Percentiles rank a stretch among this genome's conserved stretches.
Conservation (phyloP, 129 eudicot genomes). For the Arctium lappa region DNA sequence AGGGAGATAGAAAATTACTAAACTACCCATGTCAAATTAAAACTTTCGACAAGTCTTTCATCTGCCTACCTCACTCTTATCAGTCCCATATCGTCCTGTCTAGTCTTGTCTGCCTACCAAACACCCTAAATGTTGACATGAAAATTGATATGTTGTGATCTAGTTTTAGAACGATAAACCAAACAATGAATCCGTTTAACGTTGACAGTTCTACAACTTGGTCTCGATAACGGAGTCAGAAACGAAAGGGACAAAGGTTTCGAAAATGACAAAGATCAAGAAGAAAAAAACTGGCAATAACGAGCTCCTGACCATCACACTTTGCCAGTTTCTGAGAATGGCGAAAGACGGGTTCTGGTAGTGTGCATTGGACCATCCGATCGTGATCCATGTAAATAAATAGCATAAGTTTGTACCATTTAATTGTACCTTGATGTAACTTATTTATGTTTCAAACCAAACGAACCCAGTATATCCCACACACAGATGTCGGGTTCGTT, state of each 20-base stretch:
- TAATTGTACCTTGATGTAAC: constrained; percentile 10
- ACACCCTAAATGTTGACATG: background rate
- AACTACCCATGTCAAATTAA: background rate
- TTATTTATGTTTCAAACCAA: constrained; percentile 3
- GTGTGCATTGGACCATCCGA: background rate
- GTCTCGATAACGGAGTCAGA: constrained; percentile 57
- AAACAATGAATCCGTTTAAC: background rate
- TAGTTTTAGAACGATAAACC: background rate
- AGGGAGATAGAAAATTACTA: background rate
- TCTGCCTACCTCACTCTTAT: background rate
- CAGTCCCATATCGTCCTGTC: too few relatives aligned
- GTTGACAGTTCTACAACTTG: constrained; percentile 77
- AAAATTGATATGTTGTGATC: background rate
- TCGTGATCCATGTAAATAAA: constrained; percentile 24
- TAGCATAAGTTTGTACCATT: constrained; percentile 18
- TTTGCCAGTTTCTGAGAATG: constrained; percentile 82
- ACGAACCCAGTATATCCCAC: background rate
- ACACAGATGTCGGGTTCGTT: constrained; percentile 2
- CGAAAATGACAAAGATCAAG: constrained; percentile 72
- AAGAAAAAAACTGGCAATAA: constrained; percentile 56
- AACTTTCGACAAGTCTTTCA: background rate
- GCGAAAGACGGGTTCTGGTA: constrained; percentile 90
- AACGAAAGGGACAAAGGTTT: constrained; percentile 41
- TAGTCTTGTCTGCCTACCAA: background rate
- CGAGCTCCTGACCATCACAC: constrained; percentile 67